These are phyloP conservation scores for Hanseniaspora guilliermondii DNA, from an alignment of 805 yeast genomes.

Conservation along the genomic window DNA sequence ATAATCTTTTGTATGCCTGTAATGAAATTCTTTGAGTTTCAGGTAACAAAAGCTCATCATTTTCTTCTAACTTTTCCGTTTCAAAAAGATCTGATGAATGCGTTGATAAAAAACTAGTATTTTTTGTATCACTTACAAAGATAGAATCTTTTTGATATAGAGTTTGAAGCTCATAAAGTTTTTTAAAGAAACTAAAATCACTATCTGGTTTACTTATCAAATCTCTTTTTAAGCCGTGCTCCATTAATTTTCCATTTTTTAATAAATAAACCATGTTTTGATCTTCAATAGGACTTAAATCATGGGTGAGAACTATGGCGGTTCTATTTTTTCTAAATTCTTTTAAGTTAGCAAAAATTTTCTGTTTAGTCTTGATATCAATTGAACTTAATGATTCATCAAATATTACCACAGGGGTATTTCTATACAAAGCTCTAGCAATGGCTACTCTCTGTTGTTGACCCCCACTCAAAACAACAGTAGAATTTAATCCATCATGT, in stretches of 20 bases:
- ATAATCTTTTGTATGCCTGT: background rate
- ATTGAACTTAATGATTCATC: conserved; percentile 84
- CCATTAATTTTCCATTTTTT: conserved; percentile 45
- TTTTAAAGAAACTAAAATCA: background rate
- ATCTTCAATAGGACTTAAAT: conserved; percentile 41
- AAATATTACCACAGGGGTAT: conserved; percentile 62
- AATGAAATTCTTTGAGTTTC: background rate
- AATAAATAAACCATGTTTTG: conserved; percentile 50
- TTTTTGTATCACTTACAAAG: background rate
- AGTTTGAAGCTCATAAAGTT: conserved; percentile 3
- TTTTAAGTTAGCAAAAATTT: conserved; percentile 40
- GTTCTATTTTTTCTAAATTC: conserved; percentile 55
- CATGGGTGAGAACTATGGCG: conserved; percentile 75
- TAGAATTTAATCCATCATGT: conserved; percentile 15
- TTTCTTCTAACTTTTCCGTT: background rate
- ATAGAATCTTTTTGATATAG: background rate
- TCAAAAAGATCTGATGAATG: background rate
- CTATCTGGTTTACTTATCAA: conserved; percentile 19
- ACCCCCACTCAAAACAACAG: conserved; percentile 68
- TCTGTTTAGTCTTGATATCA: conserved; percentile 40
- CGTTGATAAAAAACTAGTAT: background rate
- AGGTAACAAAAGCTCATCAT: background rate
- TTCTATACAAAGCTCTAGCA: conserved; percentile 67
- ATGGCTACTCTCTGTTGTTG: conserved; percentile 74
- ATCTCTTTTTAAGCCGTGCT: conserved; percentile 31